Evolutionary conservation across 495 filamentous ascomycete genomes (phyloP).

Genomic region (Penicillium paxilli): DNA sequence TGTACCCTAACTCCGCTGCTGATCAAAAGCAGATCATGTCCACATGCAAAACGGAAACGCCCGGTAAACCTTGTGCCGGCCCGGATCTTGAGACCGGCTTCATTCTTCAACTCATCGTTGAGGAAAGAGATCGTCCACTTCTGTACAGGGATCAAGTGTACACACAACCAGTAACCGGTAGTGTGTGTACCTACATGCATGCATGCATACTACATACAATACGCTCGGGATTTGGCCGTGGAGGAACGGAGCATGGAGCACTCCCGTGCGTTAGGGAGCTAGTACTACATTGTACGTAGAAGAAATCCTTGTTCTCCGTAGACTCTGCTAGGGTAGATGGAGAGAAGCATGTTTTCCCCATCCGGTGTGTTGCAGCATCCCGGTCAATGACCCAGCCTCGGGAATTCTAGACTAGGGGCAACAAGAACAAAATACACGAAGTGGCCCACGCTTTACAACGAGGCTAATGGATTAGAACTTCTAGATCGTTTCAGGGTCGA

Average conservation of each 20-base stretch:
- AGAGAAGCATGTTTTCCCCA: too few species aligned
- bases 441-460: slow-evolving; percentile 12
- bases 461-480: slow-evolving; percentile 23
- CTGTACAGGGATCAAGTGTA: too few species aligned
- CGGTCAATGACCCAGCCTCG: slow-evolving; percentile 10
- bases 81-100: slow-evolving; percentile 1
- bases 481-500: slow-evolving; percentile 42
- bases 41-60: neutral
- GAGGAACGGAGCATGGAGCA: neutral
- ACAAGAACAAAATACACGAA: neutral
- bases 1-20: slow-evolving; percentile 2
- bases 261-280: too few species aligned
- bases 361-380: slow-evolving; percentile 14
- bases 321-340: too few species aligned
- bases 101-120: neutral
- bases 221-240: neutral
- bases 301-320: neutral
- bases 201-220: neutral
- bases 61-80: neutral
- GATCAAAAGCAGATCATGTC: slow-evolving; percentile 9
- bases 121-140: slow-evolving; percentile 7
- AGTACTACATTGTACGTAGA: too few species aligned
- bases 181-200: too few species aligned
- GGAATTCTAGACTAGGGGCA: slow-evolving; percentile 4
- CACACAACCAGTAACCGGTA: too few species aligned